phyloP scores from a whole-genome alignment of 352 stramenopile species.

The Globisporangium carolinianum region DNA sequence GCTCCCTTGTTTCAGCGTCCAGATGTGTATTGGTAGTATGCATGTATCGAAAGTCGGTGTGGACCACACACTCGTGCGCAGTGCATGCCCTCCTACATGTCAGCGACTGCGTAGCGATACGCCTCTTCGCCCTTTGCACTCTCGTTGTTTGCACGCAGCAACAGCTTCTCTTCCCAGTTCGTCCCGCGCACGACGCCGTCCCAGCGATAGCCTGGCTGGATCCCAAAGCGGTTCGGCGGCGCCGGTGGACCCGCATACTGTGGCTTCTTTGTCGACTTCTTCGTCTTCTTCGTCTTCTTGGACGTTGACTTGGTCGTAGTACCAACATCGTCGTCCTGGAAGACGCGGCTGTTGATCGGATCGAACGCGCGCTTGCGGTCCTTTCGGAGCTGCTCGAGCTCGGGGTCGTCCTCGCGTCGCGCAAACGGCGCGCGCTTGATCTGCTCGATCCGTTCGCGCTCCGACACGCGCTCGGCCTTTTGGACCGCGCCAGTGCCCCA shows the following conservation, averaged over 20 bases:
- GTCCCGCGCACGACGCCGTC: conserved; percentile 96
- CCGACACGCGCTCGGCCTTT: conserved; percentile 53
- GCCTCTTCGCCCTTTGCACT: conserved; percentile 58
- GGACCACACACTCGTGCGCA: too few relatives aligned
- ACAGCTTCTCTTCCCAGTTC: conserved; percentile 93
- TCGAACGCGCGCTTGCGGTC: conserved; percentile 66
- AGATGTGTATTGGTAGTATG: too few relatives aligned
- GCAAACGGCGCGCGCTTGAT: conserved; percentile 67
- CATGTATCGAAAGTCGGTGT: too few relatives aligned
- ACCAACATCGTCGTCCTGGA: conserved; percentile 48
- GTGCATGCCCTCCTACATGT: conserved; percentile 78
- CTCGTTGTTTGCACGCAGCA: conserved; percentile 72
- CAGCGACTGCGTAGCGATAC: conserved; percentile 73
- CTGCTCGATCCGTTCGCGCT: conserved; percentile 52
- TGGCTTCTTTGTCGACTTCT: conserved; percentile 34
- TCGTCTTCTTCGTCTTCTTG: conserved; percentile 45
- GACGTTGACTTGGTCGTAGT: conserved; percentile 26
- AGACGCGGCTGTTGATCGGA: conserved; percentile 71
- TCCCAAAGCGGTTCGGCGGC: conserved; percentile 82
- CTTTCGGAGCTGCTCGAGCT: conserved; percentile 54
- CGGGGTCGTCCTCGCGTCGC: conserved; percentile 57
- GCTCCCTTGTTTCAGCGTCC: too few relatives aligned
- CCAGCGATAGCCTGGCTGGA: conserved; percentile 96
- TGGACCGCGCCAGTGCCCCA: conserved; percentile 80
- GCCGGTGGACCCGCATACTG: conserved; percentile 69